A percentile compares a stretch with the other conserved stretches of the same genome.
These are phyloP conservation scores for Dactylellina haptotyla DNA, from an alignment of 2,329 filamentous ascomycete species.

Conservation along the genomic window DNA sequence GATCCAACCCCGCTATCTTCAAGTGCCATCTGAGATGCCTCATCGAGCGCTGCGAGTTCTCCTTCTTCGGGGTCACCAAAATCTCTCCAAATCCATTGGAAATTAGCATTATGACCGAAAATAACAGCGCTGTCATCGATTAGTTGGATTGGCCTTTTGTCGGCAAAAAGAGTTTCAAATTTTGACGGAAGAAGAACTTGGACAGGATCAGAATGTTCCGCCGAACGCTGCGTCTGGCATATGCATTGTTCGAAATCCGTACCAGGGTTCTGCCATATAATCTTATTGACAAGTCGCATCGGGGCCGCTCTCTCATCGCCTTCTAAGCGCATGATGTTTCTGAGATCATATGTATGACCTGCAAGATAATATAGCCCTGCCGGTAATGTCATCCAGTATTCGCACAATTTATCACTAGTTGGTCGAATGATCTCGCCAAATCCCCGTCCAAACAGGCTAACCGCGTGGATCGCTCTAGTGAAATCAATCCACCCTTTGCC, in stretches of 20 bases:
- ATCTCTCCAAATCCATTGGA: neutral
- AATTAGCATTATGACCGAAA: conserved; percentile 5
- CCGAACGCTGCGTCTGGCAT: conserved; percentile 36
- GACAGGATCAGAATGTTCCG: conserved; percentile 16
- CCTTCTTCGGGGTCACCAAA: neutral
- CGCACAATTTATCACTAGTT: conserved; percentile 55
- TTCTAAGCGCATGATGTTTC: conserved; percentile 57
- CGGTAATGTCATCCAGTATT: conserved; percentile 58
- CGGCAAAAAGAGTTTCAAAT: neutral
- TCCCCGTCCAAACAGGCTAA: conserved; percentile 56
- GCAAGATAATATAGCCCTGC: conserved; percentile 59
- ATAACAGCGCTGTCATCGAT: conserved; percentile 8
- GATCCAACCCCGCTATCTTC: conserved; percentile 20
- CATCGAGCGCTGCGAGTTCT: neutral
- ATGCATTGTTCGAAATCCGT: conserved; percentile 55
- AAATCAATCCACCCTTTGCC: conserved; percentile 57
- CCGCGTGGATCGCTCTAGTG: conserved; percentile 52
- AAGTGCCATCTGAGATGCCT: neutral
- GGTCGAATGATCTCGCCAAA: conserved; percentile 58
- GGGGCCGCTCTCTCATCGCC: conserved; percentile 54
- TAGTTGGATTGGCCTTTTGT: neutral
- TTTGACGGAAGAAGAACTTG: conserved; percentile 25
- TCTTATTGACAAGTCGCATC: conserved; percentile 39
- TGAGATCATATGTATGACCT: conserved; percentile 56
- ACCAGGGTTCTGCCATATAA: conserved; percentile 56